These are phyloP conservation scores for Euphorbia celastroides DNA, from an alignment of 441 rosid genomes.

Conservation along the genomic window DNA sequence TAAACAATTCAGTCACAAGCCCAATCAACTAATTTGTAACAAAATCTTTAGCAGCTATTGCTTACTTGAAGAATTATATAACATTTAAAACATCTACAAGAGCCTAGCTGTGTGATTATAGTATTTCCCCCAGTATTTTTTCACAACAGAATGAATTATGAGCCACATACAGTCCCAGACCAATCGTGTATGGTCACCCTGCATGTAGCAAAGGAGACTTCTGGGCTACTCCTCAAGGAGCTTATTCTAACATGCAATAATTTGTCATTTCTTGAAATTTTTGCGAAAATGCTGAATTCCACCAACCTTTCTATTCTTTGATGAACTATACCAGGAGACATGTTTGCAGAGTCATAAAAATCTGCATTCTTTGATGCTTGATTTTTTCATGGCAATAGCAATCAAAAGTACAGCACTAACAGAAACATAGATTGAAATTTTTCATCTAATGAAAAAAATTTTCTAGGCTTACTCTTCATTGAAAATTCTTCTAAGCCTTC, in stretches of 20 bases:
- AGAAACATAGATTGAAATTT: too few species aligned
- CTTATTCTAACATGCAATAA: neutral
- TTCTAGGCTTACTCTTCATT: too few species aligned
- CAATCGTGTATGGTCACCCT: neutral
- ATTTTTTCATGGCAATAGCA: neutral
- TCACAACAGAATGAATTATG: neutral
- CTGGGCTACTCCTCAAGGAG: neutral
- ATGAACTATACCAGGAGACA: too few species aligned
- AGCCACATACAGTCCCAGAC: neutral
- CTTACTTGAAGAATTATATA: neutral
- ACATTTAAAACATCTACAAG: neutral
- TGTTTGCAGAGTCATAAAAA: too few species aligned
- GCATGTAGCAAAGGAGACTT: neutral
- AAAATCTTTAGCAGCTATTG: neutral
- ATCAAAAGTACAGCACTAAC: too few species aligned
- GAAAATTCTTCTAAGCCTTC: too few species aligned
- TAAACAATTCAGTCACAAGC: neutral
- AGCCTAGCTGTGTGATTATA: neutral
- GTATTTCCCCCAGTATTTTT: neutral
- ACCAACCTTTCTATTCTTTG: too few species aligned
- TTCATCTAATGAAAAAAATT: too few species aligned
- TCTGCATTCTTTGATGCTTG: neutral
- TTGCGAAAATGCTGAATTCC: too few species aligned
- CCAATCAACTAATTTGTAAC: neutral
- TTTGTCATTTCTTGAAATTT: neutral